phyloP scores from a whole-genome alignment of 768 basidiomycete species.

The Lanmaoa pseudosensibilis region DNA sequence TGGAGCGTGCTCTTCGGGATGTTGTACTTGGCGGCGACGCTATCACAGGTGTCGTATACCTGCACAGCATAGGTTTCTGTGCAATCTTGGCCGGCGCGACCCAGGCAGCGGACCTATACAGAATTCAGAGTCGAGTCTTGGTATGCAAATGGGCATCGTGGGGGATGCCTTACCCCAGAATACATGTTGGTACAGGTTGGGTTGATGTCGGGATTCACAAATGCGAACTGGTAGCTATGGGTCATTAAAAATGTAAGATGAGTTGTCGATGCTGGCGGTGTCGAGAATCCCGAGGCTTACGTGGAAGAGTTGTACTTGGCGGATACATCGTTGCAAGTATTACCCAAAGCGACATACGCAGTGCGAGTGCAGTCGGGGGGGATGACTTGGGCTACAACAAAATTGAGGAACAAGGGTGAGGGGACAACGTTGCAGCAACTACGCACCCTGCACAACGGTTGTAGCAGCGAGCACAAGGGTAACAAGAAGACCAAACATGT shows the following conservation, averaged over 20 bases:
- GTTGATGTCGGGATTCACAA: conserved; percentile 53
- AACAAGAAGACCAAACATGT: conserved; percentile 22
- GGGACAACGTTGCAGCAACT: background rate
- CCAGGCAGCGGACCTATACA: conserved; percentile 53
- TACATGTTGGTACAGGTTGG: conserved; percentile 55
- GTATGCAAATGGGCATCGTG: background rate
- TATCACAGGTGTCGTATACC: conserved; percentile 53
- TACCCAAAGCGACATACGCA: conserved; percentile 55
- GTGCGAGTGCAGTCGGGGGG: conserved; percentile 55
- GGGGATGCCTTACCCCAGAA: conserved; percentile 38
- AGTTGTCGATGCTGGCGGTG: background rate
- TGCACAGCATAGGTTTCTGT: conserved; percentile 45
- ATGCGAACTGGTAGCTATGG: conserved; percentile 56
- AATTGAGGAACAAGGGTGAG: background rate
- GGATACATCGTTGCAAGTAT: conserved; percentile 67
- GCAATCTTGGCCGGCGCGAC: conserved; percentile 58
- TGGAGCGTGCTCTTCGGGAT: conserved; percentile 46
- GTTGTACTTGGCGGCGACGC: conserved; percentile 40
- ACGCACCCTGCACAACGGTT: conserved; percentile 18
- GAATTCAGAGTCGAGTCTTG: background rate
- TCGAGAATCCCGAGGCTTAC: conserved; percentile 36
- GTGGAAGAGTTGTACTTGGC: conserved; percentile 59
- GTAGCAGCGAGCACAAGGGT: conserved; percentile 16
- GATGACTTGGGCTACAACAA: conserved; percentile 45
- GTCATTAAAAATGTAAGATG: background rate